Base-by-base conservation (phyloP, 1,284 basidiomycete genomes). In the Cutaneotrichosporon sp. region DNA sequence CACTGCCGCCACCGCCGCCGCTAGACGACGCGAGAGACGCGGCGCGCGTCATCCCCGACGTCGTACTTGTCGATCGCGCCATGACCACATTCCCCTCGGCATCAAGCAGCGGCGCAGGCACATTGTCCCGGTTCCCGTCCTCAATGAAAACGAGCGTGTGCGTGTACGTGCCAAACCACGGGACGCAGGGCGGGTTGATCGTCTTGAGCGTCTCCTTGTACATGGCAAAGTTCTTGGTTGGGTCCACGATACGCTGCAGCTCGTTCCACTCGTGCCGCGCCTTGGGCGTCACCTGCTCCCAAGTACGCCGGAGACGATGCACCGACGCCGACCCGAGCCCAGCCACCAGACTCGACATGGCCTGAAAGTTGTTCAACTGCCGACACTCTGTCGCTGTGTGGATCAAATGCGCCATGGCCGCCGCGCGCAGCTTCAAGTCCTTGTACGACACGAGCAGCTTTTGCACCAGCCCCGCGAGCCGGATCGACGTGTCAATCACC, bases 121-220 rank as follows among this genome's bases (percentile, higher is more conserved):
- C 83, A 42, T 69, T 63, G 77, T 98, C 90, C 51, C 89, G 87
- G 69, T 93, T 93, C n/a, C 94, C 96, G 67, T 98, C 96, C 73
- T 97, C 91, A 70, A 97, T 96, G 76, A 98, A 97, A 4, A 92
- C 93, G 53, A 98, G 79, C 21, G 90, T 90, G 4, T 93, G 92
- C 17, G 98, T 81, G 78, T 96, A 97, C 52, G 97, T 89, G 64
- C 94, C 94, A 49, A 99, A 86, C 77, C 98, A 99, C 5, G 96
- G 96, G 0, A 98, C 93, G 73, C 93, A 97, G 46, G 96, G 94
- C 0, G 93, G 91, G 37, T 87, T 84, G 55, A 96, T 86, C 42
- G 81, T 83, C 43, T 88, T 86, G 65, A 99, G 83, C 50, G 85
- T 82, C 57, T 87, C 84, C 49, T 90, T 85, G 75, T 98, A 98